These are phyloP conservation scores for Leptodermis oblonga DNA, from an alignment of 257 asterid genomes.

Conservation along the genomic window DNA sequence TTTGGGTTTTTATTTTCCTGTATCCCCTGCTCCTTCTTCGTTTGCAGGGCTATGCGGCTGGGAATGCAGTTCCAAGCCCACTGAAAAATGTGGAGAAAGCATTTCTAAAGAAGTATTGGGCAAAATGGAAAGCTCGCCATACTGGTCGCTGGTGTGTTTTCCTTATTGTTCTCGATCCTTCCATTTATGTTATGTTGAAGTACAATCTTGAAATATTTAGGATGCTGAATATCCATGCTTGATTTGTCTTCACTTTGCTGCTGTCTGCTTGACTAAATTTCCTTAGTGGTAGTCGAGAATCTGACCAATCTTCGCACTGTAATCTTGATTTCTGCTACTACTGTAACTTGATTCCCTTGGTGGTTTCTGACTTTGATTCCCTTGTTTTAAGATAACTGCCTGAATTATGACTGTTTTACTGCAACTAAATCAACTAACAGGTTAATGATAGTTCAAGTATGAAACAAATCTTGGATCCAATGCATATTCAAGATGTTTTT, in stretches of 20 bases:
- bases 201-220: neutral
- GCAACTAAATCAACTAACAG: neutral
- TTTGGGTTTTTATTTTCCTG: neutral
- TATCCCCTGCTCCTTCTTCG: conserved; percentile 19
- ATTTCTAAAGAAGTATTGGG: conserved; percentile 89
- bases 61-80: conserved; percentile 83
- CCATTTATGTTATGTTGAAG: neutral
- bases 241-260: too few species aligned
- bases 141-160: conserved; percentile 77
- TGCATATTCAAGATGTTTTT: conserved; percentile 4
- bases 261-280: neutral
- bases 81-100: conserved; percentile 86
- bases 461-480: neutral
- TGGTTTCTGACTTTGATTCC: neutral
- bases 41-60: conserved; percentile 92
- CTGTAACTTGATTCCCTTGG: neutral
- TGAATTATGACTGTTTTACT: neutral
- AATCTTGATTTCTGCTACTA: neutral
- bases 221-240: conserved; percentile 1
- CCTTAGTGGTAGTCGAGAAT: neutral
- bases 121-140: conserved; percentile 87
- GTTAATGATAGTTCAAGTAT: neutral
- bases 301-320: neutral
- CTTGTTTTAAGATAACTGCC: neutral
- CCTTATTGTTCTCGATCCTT: neutral